phyloP scores from a whole-genome alignment of 2,329 filamentous ascomycete species.

The Hypoxylon rubiginosum region DNA sequence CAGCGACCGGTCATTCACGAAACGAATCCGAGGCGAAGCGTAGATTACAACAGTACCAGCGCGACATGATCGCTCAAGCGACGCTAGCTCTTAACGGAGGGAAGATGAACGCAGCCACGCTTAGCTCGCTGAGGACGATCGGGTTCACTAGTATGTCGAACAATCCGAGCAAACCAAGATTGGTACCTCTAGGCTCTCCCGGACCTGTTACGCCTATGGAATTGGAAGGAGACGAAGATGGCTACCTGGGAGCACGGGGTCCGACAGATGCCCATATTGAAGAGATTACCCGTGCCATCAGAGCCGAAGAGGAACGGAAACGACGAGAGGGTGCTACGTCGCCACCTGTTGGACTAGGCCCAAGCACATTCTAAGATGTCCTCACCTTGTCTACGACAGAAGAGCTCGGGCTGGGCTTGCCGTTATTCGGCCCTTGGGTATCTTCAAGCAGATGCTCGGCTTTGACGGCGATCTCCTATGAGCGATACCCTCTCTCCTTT shows the following conservation, averaged over 20 bases:
- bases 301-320: slow-evolving; percentile 52
- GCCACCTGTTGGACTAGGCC: slow-evolving; percentile 52
- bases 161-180: slow-evolving; percentile 61
- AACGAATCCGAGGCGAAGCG: slow-evolving; percentile 64
- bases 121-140: slow-evolving; percentile 56
- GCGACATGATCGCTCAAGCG: slow-evolving; percentile 72
- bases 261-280: slow-evolving; percentile 44
- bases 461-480: slow-evolving; percentile 1
- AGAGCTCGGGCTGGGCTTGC: not conserved
- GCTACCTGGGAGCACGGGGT: slow-evolving; percentile 56
- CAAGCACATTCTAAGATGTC: slow-evolving; percentile 48
- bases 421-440: not conserved
- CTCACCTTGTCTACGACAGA: not conserved
- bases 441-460: not conserved
- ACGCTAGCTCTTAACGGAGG: slow-evolving; percentile 58
- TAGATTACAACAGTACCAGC: slow-evolving; percentile 69
- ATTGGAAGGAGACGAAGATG: slow-evolving; percentile 59
- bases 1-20: slow-evolving; percentile 50
- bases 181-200: slow-evolving; percentile 68
- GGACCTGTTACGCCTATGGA: slow-evolving; percentile 74
- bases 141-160: slow-evolving; percentile 54
- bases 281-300: slow-evolving; percentile 50
- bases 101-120: slow-evolving; percentile 50
- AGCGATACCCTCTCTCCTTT: slow-evolving; percentile 13
- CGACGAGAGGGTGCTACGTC: slow-evolving; percentile 52